phyloP scores from a whole-genome alignment of 345 rosid genomes.

The Aquilaria sinensis region DNA sequence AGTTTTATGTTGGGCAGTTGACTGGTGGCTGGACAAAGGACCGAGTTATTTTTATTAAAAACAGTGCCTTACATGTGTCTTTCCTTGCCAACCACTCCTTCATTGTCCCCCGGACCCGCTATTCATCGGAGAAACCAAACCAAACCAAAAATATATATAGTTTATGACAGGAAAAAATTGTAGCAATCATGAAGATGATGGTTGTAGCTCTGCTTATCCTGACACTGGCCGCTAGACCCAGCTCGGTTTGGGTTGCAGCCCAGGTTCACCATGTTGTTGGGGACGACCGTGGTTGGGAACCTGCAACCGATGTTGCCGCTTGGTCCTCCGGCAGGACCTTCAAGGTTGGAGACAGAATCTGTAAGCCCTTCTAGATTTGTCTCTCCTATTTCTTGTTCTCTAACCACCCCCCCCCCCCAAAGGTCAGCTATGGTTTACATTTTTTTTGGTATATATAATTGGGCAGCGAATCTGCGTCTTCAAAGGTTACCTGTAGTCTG shows the following conservation, averaged over 20 bases:
- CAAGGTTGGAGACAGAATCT: constrained; percentile 56
- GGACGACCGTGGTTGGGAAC: constrained; percentile 67
- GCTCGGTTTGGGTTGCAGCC: constrained; percentile 24
- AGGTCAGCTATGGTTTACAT: neutral
- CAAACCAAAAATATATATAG: no score
- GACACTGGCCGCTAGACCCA: constrained; percentile 6
- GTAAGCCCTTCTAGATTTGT: constrained; percentile 23
- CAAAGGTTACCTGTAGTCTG: neutral
- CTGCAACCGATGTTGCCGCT: constrained; percentile 25
- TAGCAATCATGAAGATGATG: constrained; percentile 1
- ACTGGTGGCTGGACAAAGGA: no score
- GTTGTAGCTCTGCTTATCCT: constrained; percentile 4
- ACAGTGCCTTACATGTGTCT: no score
- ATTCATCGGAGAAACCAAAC: no score
- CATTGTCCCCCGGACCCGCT: no score
- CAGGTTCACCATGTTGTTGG: constrained; percentile 62
- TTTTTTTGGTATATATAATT: no score
- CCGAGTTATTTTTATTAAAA: no score
- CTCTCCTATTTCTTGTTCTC: neutral
- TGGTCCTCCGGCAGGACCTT: constrained; percentile 48
- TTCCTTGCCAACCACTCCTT: no score
- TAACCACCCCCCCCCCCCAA: neutral
- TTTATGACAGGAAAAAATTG: no score
- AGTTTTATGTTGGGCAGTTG: no score
- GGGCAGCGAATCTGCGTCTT: no score